Evolutionary conservation across 139 green algal species (phyloP).

Genomic region (Closterium sp.): DNA sequence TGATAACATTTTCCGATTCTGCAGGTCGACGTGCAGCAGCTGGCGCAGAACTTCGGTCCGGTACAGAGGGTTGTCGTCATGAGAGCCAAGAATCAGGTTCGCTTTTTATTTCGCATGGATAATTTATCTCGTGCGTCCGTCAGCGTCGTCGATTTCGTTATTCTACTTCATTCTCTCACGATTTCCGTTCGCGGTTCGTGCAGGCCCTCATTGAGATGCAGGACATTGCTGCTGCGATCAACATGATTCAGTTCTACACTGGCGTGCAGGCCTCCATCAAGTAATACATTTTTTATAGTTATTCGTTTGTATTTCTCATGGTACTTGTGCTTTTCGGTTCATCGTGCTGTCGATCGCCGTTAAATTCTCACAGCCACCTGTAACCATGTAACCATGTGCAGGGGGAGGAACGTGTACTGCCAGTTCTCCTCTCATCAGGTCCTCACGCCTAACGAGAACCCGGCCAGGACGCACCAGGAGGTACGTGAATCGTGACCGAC

Average conservation of each 20-base stretch:
- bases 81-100: conserved; percentile 50
- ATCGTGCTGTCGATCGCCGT: not conserved
- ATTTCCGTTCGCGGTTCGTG: too few species aligned
- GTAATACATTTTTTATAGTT: conserved; percentile 14
- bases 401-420: conserved; percentile 46
- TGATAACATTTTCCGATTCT: not conserved
- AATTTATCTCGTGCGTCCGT: not conserved
- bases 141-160: not conserved
- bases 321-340: not conserved
- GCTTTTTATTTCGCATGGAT: not conserved
- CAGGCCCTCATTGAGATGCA: conserved; percentile 50
- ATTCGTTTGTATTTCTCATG: not conserved
- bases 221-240: conserved; percentile 33
- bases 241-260: conserved; percentile 45
- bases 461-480: not conserved
- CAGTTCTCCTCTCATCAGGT: conserved; percentile 54
- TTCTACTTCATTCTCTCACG: not conserved
- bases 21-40: conserved; percentile 36
- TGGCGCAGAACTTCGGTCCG: conserved; percentile 39
- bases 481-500: too few species aligned
- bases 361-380: not conserved
- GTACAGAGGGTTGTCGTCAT: conserved; percentile 45
- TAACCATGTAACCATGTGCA: conserved; percentile 11
- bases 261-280: conserved; percentile 41
- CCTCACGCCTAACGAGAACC: conserved; percentile 11